Evolutionary conservation across 129 eudicot species (phyloP), one percentile per base, ranked within the genome.

Genomic region (Saposhnikovia divaricata): DNA sequence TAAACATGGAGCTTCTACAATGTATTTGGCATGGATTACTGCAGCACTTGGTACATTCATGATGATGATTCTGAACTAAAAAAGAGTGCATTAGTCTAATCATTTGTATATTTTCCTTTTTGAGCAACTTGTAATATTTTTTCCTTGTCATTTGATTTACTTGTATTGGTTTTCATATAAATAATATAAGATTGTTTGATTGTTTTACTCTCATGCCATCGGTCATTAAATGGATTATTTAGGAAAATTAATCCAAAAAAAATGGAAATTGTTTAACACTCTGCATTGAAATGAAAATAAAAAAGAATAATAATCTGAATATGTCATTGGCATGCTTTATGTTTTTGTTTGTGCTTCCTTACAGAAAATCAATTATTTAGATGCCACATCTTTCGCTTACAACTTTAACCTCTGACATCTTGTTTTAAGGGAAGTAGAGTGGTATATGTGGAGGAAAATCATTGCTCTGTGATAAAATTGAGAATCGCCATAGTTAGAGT

Each of bases 31-130:
- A 21, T 61, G 34, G 69, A 9, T 61, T 61, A 9, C 34, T 61
- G 69, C 69, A n/a, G 69, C 69, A 61, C 69, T 61, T 9, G 69
- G 69, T n/a, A 61, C 69, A n/a, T 61, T 59, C 34, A 59, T 61
- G 37, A 25, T 61, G 69, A 61, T 61, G 69, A 61, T 61, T 25
- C 28, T 61, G 37, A 61, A 61, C 12, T 61, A 10, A 9, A 6
- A 0, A n/a, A 61, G 69, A 61, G 46, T 72, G 43, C 0, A 38
- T 27, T 25, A 9, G 69, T 61, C 34, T 61, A 61, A n/a, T 61
- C 21, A 21, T 61, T 61, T 61, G 69, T 61, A 61, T 61, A 61
- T 61, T n/a, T 61, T 61, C 6, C 69, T 9, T n/a, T 57, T 61
- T 61, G 37, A 61, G 69, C 34, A 9, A n/a, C 15, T 61, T 5